Evolutionary conservation across 2,329 filamentous ascomycete genomes (phyloP), one percentile per base, ranked within the genome.

Genomic region (Cucurbitaria berberidis): DNA sequence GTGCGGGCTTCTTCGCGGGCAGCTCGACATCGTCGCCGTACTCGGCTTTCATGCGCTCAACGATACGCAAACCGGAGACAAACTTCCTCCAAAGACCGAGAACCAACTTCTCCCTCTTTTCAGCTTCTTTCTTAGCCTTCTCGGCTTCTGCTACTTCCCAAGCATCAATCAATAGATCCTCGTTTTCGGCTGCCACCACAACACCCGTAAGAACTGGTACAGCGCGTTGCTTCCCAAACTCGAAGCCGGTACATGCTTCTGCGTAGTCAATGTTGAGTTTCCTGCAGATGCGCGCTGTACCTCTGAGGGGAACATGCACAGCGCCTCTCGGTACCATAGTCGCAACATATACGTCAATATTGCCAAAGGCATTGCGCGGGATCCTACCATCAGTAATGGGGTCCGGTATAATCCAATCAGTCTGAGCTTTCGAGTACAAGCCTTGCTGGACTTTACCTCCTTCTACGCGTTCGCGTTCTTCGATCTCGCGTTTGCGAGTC

Each of bases 211-310:
- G 89, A 0, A 97, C 86, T 0, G 95, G 95, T 0, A 98, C 91
- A 5, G 95, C 95, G 82, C 95, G 93, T 55, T 95, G 89, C 64
- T 95, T 89, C 0, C 93, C 93, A 72, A 98, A 99, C 70, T 99
- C 95, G 71, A 99, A 99, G 1, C 91, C 95, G 0, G 93, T 93
- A 2, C 96, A 95, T 1, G 95, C 95, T 75, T 98, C 95, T 0
- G 95, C 95, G 64, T 88, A 96, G 69, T 97, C 92, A 32, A 98
- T 89, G 3, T 86, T 86, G 0, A 99, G 80, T 56, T 89, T 87
- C 70, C 90, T 91, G 74, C 93, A 97, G 1, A 97, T 84, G 42
- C 88, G 87, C 27, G 88, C 86, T 0, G 88, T 89, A 0, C 91
- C 91, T 40, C 88, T 85, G 48, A 88, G 87, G 0, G 91, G 91